A percentile compares a stretch with the other conserved stretches of the same genome.
phyloP scores from a whole-genome alignment of 768 basidiomycete genomes.

The Termitomyces sp. region DNA sequence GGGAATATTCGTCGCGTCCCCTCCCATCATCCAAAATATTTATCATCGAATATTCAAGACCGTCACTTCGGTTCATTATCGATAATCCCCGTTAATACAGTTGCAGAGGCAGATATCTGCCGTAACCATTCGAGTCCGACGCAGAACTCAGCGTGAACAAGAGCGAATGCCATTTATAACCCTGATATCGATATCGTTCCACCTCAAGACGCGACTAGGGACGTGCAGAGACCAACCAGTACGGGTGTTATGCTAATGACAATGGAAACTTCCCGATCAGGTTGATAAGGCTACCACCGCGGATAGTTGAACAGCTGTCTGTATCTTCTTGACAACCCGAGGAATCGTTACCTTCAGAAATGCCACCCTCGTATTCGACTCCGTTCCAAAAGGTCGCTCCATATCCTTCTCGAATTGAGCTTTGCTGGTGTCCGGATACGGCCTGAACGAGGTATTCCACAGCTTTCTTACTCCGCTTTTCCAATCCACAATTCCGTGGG shows the following conservation, averaged over 20 bases:
- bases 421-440: slow-evolving; percentile 90
- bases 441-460: slow-evolving; percentile 86
- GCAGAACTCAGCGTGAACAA: too few relatives aligned
- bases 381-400: slow-evolving; percentile 74
- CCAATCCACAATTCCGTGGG: slow-evolving; percentile 93
- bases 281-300: slow-evolving; percentile 9
- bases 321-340: slow-evolving; percentile 80
- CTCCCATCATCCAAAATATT: not conserved
- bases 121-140: too few relatives aligned
- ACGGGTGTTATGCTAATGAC: not conserved
- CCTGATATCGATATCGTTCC: too few relatives aligned
- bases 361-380: slow-evolving; percentile 89
- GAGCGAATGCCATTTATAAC: too few relatives aligned
- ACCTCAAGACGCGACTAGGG: too few relatives aligned
- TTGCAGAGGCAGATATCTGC: too few relatives aligned
- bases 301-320: not conserved
- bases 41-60: not conserved
- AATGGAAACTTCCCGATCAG: slow-evolving; percentile 11
- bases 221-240: not conserved
- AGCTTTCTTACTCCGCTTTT: slow-evolving; percentile 93
- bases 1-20: slow-evolving; percentile 11
- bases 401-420: slow-evolving; percentile 89
- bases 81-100: too few relatives aligned
- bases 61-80: too few relatives aligned
- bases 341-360: slow-evolving; percentile 86